Base-by-base conservation (phyloP, 2,329 filamentous ascomycete species). In the Claviceps spartinae region DNA sequence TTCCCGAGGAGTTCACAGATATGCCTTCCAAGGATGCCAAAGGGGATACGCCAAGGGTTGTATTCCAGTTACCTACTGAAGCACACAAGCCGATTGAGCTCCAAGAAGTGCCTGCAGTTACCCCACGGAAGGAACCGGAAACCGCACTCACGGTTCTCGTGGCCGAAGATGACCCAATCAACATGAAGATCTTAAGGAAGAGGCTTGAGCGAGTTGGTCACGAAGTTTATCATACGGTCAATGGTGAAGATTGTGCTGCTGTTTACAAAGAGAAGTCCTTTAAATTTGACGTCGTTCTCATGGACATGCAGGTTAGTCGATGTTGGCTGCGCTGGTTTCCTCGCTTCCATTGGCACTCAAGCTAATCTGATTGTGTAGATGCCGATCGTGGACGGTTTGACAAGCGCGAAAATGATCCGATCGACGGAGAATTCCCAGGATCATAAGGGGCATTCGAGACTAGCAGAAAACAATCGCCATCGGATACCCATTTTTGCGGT, bases 81-180 rank as follows among this genome's bases (percentile, higher is more conserved):
- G 46, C 54, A 5, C 34, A 37, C 4, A 47, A 52, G 14, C 37
- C 22, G 18, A 11, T 50, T 38, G 49, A 46, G 56, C 52, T 51
- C 2, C 57, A 58, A 7, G 61, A 61, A 47, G 64, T 59, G 18
- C 55, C 30, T 34, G 30, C 60, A 3, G 57, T 16, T 14, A 4
- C 38, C 18, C 6, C 58, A 2, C 63, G 60, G 9, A 55, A 63
- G 3, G 50, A 56, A 13, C 53, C 42, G 2, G 50, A 56, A 13
- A 54, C 42, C 9, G 52, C 50, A 40, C 71, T 88, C 57, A 74
- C 77, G 18, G 80, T 94, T 2, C 72, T 95, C 22, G 80, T 95
- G 38, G 89, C 89, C 0, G 89, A 95, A 62, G 89, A 95, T 58
- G 88, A 95, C 59, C 87, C 88, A 0, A 82, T 94, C 58, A 95